Evolutionary conservation across 805 yeast species (phyloP).

Genomic region (Teunomyces gatunensis): DNA sequence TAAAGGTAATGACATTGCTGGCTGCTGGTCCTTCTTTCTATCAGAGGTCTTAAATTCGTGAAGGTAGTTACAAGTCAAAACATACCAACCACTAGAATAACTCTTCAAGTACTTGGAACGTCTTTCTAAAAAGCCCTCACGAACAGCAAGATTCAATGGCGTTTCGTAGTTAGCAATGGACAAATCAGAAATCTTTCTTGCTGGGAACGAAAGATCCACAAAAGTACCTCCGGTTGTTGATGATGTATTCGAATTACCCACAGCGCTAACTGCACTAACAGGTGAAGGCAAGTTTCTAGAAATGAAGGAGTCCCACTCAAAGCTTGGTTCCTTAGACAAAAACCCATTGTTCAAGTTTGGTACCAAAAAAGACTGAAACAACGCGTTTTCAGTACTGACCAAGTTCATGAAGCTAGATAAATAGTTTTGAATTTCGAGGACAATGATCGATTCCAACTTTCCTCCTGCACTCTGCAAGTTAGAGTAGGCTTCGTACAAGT

Average conservation of each 20-base stretch:
- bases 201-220: constrained; percentile 38
- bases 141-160: constrained; percentile 58
- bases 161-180: constrained; percentile 67
- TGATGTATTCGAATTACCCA: constrained; percentile 23
- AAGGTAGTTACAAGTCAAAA: constrained; percentile 79
- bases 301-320: constrained; percentile 88
- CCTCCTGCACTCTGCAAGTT: constrained; percentile 86
- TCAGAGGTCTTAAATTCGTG: constrained; percentile 89
- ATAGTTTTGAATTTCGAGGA: constrained; percentile 81
- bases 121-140: constrained; percentile 82
- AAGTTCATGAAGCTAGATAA: constrained; percentile 68
- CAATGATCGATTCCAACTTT: constrained; percentile 82
- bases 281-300: constrained; percentile 54
- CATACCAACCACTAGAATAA: constrained; percentile 89
- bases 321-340: constrained; percentile 70
- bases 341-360: constrained; percentile 63
- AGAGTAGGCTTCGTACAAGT: constrained; percentile 81
- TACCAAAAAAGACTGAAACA: constrained; percentile 62
- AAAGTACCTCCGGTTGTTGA: constrained; percentile 34
- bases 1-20: constrained; percentile 77
- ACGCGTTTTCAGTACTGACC: constrained; percentile 69
- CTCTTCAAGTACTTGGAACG: constrained; percentile 88
- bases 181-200: constrained; percentile 47
- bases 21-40: constrained; percentile 74
- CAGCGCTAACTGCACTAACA: constrained; percentile 23